Percentiles rank a stretch among this genome's conserved stretches.
These are phyloP conservation scores for Ceriops zippeliana DNA, from an alignment of 345 rosid species.

Conservation along the genomic window DNA sequence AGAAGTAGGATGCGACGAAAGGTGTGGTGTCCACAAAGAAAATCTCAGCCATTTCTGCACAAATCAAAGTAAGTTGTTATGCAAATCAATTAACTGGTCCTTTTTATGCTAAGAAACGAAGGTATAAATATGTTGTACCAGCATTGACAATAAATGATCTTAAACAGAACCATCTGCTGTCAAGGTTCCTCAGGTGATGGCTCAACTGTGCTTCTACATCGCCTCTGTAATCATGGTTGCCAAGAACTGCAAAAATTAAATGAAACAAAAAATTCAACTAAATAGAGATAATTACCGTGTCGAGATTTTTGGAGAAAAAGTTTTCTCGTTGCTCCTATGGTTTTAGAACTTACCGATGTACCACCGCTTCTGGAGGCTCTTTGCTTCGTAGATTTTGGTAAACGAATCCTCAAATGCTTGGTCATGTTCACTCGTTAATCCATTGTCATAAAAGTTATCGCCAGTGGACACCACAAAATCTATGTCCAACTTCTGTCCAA, in stretches of 20 bases:
- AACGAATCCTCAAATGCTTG: conserved; percentile 61
- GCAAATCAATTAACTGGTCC: too few species aligned
- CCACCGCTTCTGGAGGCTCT: conserved; percentile 79
- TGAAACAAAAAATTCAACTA: conserved; percentile 3
- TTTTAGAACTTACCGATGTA: conserved; percentile 43
- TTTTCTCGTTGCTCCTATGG: neutral
- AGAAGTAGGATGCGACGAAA: conserved; percentile 47
- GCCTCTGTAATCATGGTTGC: conserved; percentile 85
- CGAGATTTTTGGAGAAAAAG: neutral
- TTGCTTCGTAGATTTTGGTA: conserved; percentile 54
- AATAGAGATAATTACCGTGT: neutral
- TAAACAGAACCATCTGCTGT: conserved; percentile 69
- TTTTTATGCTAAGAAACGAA: neutral
- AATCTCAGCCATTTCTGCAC: conserved; percentile 42
- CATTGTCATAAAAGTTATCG: conserved; percentile 84
- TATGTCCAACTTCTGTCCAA: conserved; percentile 53
- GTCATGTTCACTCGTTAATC: conserved; percentile 47
- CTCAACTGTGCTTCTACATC: conserved; percentile 62
- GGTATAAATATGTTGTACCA: conserved; percentile 21
- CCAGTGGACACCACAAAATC: conserved; percentile 86
- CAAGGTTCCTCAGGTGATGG: conserved; percentile 43
- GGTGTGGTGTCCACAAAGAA: conserved; percentile 63
- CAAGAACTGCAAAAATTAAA: conserved; percentile 50
- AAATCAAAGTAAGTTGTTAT: neutral
- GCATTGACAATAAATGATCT: conserved; percentile 59